Percentiles rank a stretch among this genome's conserved stretches.
Conservation (phyloP, 2,329 filamentous ascomycete species). For the Pseudocercospora eumusae region DNA sequence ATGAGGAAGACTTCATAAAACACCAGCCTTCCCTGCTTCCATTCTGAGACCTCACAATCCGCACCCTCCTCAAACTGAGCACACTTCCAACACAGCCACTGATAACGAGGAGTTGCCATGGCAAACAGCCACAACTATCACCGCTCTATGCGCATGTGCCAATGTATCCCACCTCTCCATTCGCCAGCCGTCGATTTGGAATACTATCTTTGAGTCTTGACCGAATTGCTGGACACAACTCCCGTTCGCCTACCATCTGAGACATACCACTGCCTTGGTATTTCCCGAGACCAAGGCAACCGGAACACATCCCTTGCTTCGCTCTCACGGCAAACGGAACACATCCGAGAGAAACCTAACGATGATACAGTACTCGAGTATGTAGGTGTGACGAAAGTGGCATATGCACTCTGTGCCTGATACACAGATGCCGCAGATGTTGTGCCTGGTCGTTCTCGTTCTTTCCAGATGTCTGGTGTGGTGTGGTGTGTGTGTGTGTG, state of each 20-base stretch:
- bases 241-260: not conserved
- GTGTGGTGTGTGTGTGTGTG: not conserved
- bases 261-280: not conserved
- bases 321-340: slow-evolving; percentile 2
- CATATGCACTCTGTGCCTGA: slow-evolving; percentile 4
- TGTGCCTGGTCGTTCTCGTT: slow-evolving; percentile 9
- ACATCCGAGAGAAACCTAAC: not conserved
- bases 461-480: not conserved
- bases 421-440: not conserved
- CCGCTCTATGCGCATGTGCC: slow-evolving; percentile 2
- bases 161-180: not conserved
- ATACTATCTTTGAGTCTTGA: not conserved
- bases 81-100: not conserved
- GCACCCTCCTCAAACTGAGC: not conserved
- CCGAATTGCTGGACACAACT: not conserved
- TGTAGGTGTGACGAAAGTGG: slow-evolving; percentile 10
- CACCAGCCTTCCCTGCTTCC: not conserved
- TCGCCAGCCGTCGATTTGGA: not conserved
- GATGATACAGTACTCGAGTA: slow-evolving; percentile 2
- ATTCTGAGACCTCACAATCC: not conserved
- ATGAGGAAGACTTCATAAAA: not conserved
- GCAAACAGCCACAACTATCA: not conserved
- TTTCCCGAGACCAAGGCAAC: not conserved
- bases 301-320: not conserved
- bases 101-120: not conserved